phyloP scores from a whole-genome alignment of 768 basidiomycete genomes.

The Krasilnikovozyma curviuscula region DNA sequence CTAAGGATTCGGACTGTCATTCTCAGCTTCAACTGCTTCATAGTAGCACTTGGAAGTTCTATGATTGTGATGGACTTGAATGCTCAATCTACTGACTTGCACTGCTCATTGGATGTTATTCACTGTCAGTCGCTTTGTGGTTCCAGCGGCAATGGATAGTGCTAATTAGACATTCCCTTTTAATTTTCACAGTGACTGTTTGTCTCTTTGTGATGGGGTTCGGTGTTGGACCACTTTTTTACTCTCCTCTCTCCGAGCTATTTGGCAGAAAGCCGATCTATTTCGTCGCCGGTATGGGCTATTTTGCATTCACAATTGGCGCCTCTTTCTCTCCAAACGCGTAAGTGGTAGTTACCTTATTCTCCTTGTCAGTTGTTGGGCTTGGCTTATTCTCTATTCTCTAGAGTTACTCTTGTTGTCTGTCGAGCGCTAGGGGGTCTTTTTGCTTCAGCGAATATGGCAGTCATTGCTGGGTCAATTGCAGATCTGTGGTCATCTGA shows the following conservation, averaged over 20 bases:
- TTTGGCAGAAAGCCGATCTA: slow-evolving; percentile 21
- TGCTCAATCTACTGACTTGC: slow-evolving; percentile 14
- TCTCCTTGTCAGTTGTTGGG: no score
- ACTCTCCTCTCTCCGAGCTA: slow-evolving; percentile 22
- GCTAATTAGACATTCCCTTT: no score
- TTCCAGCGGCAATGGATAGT: no score
- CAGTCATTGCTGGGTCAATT: slow-evolving; percentile 9
- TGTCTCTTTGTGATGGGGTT: slow-evolving; percentile 15
- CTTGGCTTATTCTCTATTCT: no score
- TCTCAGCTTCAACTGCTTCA: slow-evolving; percentile 16
- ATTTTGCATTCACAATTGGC: no score
- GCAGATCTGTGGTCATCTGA: slow-evolving; percentile 19
- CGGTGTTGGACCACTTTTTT: slow-evolving; percentile 22
- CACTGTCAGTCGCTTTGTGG: no score
- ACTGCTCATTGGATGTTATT: slow-evolving; percentile 14
- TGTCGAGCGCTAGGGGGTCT: slow-evolving; percentile 23
- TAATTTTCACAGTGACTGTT: no score
- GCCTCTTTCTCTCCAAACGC: no score
- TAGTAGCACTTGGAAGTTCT: no score
- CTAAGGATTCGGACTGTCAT: slow-evolving; percentile 11
- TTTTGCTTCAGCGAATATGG: slow-evolving; percentile 21
- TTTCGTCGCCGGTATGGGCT: slow-evolving; percentile 18
- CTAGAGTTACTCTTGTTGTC: slow-evolving; percentile 19
- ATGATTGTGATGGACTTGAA: slow-evolving; percentile 18
- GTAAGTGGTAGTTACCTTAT: no score